Conservation (phyloP, 2,329 filamentous ascomycete species). For the Clonostachys chloroleuca region DNA sequence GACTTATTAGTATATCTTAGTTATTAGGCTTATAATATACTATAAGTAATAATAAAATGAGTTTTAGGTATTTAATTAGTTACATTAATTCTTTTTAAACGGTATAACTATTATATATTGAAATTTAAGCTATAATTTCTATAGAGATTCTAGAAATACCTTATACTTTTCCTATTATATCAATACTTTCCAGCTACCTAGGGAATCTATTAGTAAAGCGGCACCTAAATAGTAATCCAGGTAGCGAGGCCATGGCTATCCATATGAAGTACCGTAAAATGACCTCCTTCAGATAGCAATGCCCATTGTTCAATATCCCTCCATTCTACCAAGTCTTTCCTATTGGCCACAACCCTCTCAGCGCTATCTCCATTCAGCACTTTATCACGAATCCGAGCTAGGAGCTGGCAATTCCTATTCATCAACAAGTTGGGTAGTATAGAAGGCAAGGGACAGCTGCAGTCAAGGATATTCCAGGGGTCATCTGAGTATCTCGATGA, state of each 20-base stretch:
- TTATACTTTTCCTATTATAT: too few relatives aligned
- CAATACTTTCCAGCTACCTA: too few relatives aligned
- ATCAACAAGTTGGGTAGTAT: not conserved
- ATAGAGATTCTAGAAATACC: too few relatives aligned
- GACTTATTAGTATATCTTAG: too few relatives aligned
- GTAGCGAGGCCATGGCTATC: constrained; percentile 24
- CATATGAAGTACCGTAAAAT: constrained; percentile 23
- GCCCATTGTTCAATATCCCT: constrained; percentile 22
- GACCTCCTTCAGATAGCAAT: constrained; percentile 22
- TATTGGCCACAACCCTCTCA: constrained; percentile 10
- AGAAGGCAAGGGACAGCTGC: not conserved
- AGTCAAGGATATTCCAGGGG: not conserved
- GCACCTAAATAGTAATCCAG: constrained; percentile 25
- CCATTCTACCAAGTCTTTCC: constrained; percentile 23
- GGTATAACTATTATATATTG: too few relatives aligned
- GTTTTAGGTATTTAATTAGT: too few relatives aligned
- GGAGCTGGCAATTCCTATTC: not conserved
- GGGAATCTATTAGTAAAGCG: too few relatives aligned
- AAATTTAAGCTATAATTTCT: too few relatives aligned
- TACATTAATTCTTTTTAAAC: too few relatives aligned
- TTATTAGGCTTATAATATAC: too few relatives aligned
- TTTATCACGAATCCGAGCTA: not conserved
- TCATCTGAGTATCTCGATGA: not conserved
- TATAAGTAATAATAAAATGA: too few relatives aligned
- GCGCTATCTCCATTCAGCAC: not conserved